Evolutionary conservation across 139 green algal genomes (phyloP), one percentile per base, ranked within the genome.

Genomic region (Microglena sp.): DNA sequence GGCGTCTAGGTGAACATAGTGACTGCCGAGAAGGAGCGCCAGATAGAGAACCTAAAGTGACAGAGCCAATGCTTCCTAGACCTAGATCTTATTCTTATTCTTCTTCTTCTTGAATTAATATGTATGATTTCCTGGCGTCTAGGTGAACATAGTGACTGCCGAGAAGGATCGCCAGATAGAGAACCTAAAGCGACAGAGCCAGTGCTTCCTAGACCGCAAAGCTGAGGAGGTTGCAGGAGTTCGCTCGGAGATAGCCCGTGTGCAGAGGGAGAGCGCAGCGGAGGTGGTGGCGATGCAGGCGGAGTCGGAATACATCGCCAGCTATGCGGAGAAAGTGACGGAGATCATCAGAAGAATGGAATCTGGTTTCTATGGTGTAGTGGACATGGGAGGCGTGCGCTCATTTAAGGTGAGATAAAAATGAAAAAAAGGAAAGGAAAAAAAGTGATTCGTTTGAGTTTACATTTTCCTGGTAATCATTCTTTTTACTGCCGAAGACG

Each of bases 321-420:
- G 1, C 31, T 75, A 70, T 53, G 60, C 62, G 32, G 62, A 66
- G 55, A 65, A 65, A 34, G 29, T 65, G 58, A 72, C 71, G 28
- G 72, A 78, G 45, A 32, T 78, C 21, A 43, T 78, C 24, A 61
- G 67, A 26, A 35, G 34, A 28, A 72, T 78, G 72, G 72, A 78
- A 56, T 5, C 55, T 5, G 72, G 72, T 3, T 46, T 60, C 29
- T 68, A 74, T 30, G 62, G 54, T 3, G 61, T 78, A 56, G 35
- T 64, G 2, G 72, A 78, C 26, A 50, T 45, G 1, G 61, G 55
- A 31, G 66, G 66, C 2, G 1, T 71, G 28, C 27, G 55, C 21
- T 5, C 45, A 24, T 65, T 61, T 35, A 64, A 64, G 35, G 30
- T 70, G 45, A n/a, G n/a, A n/a, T n/a, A n/a, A n/a, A n/a, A n/a